These are phyloP conservation scores for Candida arabinofermentans DNA, from an alignment of 805 yeast genomes.

Conservation along the genomic window DNA sequence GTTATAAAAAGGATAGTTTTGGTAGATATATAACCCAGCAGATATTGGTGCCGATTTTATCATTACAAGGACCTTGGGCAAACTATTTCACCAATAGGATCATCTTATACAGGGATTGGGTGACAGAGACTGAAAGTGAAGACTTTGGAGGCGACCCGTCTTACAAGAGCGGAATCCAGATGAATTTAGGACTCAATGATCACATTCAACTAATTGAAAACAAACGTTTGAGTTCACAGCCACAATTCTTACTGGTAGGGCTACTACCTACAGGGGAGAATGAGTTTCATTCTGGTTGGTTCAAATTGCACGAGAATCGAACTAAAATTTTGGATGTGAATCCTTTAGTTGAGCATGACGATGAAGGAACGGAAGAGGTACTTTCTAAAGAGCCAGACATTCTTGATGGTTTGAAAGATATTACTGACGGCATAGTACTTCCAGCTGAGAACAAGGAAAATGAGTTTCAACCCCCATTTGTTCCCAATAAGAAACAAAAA, in stretches of 20 bases:
- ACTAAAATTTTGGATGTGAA: conserved; percentile 12
- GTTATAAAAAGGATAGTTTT: conserved; percentile 1
- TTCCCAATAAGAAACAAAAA: neutral
- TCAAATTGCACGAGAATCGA: conserved; percentile 10
- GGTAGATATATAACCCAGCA: conserved; percentile 22
- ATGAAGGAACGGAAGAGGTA: neutral
- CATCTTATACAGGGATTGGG: conserved; percentile 31
- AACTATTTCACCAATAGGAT: conserved; percentile 26
- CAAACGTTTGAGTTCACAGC: conserved; percentile 15
- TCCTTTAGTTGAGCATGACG: neutral
- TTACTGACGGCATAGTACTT: neutral
- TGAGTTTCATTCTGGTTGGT: conserved; percentile 15
- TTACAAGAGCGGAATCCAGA: no score
- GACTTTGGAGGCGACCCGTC: conserved; percentile 12
- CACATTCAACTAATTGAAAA: conserved; percentile 20
- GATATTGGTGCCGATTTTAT: conserved; percentile 29
- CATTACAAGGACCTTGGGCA: conserved; percentile 26
- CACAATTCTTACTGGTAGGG: conserved; percentile 23
- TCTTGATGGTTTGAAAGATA: neutral
- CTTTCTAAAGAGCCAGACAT: neutral
- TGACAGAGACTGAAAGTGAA: conserved; percentile 6
- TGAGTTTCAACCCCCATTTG: neutral
- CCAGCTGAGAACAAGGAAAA: neutral
- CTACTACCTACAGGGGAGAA: conserved; percentile 9
- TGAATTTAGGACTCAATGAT: conserved; percentile 13